Evolutionary conservation across 495 filamentous ascomycete genomes (phyloP), one percentile per base, ranked within the genome.

Genomic region (Hypoxylon lienhwacheense): DNA sequence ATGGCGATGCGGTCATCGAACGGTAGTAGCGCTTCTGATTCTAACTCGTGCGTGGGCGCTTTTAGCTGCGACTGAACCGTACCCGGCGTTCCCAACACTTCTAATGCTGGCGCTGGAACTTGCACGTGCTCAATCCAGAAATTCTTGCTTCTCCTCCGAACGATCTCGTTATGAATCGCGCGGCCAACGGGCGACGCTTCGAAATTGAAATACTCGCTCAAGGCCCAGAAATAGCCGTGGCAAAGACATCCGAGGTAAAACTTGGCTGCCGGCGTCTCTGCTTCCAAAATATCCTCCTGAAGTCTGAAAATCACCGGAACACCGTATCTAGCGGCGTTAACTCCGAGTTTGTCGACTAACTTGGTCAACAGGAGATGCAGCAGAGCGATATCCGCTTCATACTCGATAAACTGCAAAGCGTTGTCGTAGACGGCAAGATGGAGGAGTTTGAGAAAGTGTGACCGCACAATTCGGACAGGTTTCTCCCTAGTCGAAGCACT

Each of bases 391-490:
- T 96, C 90, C 1, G 80, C 72, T 47, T 89, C 85, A 26, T 77
- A 82, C 17, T 85, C 77, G 10, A 86, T 78, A 45, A 73, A 81
- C 52, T 92, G 85, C 10, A 90, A 70, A 17, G 87, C 89, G 56
- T 85, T 85, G 58, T 97, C 91, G 65, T 93, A 96, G 19, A 93
- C 81, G 32, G 88, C 85, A 24, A 97, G 76, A 69, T 96, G 90
- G 7, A 97, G 72, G n/a, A 93, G 75, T 59, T 87, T 84, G 16
- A 97, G 75, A 66, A 91, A 96, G 19, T 81, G 85, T 7, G 83
- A 85, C 43, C 80, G 77, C 6, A 75, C 72, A 6, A 72, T 65
- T 45, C 80, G 80, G 5, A 69, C 61, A 3, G 81, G 75, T 54
- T 80, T 86, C 21, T 71, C 69, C 61, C 80, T 75, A 33, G 78